phyloP scores from a whole-genome alignment of 345 rosid genomes.

The Euphorbia tirucalli region DNA sequence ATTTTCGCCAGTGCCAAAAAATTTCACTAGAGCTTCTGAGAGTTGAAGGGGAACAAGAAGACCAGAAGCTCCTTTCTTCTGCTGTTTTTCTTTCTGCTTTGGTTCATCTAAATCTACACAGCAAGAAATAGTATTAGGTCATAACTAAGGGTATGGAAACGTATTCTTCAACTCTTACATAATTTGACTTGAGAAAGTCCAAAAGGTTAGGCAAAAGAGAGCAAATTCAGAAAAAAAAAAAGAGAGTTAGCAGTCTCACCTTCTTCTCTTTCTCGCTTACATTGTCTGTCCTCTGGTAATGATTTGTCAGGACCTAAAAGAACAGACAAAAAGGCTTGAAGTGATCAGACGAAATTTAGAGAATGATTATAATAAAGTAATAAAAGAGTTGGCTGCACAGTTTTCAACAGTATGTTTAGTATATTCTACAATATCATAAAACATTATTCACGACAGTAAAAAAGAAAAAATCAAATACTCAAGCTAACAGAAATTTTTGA shows the following conservation, averaged over 20 bases:
- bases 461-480: neutral
- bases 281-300: conserved; percentile 20
- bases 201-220: neutral
- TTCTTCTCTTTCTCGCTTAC: conserved; percentile 34
- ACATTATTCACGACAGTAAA: neutral
- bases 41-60: conserved; percentile 57
- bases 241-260: conserved; percentile 30
- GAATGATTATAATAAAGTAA: neutral
- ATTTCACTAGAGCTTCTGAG: conserved; percentile 54
- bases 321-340: conserved; percentile 10
- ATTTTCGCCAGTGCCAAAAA: conserved; percentile 64
- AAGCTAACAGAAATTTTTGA: neutral
- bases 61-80: conserved; percentile 50
- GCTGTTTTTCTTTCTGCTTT: conserved; percentile 46
- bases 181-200: neutral
- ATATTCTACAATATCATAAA: neutral
- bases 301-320: conserved; percentile 30
- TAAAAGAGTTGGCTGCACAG: neutral
- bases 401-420: neutral
- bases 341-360: neutral
- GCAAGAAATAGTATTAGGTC: conserved; percentile 9
- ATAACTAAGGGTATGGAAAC: conserved; percentile 8
- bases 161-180: neutral
- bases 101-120: conserved; percentile 43
- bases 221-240: neutral